Conservation (phyloP, 2,329 filamentous ascomycete genomes). For the Alternaria gansuensis region DNA sequence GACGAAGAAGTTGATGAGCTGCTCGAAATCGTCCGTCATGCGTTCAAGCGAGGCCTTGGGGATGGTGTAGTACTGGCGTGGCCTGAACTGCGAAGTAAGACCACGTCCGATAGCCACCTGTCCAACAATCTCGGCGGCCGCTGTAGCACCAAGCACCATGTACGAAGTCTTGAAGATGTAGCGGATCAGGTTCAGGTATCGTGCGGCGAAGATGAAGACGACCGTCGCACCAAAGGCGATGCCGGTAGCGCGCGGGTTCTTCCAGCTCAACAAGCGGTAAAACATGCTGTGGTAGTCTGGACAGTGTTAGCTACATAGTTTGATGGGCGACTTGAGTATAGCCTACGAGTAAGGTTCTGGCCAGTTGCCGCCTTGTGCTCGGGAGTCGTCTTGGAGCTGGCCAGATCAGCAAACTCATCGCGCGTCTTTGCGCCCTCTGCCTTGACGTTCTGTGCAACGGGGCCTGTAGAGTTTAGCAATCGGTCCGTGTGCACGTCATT, state of each 20-base stretch:
- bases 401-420: conserved; percentile 67
- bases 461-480: conserved; percentile 55
- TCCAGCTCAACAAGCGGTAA: conserved; percentile 72
- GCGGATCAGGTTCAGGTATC: conserved; percentile 69
- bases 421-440: conserved; percentile 65
- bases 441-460: conserved; percentile 66
- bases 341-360: conserved; percentile 69
- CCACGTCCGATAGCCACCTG: conserved; percentile 66
- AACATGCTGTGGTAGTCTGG: conserved; percentile 72
- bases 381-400: conserved; percentile 62
- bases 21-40: conserved; percentile 68
- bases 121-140: conserved; percentile 65
- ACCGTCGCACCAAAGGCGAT: conserved; percentile 66
- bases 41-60: conserved; percentile 70
- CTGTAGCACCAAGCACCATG: conserved; percentile 67
- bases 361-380: conserved; percentile 66
- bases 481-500: conserved; percentile 25
- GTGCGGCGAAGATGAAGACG: conserved; percentile 68
- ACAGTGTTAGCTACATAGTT: conserved; percentile 25
- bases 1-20: conserved; percentile 73
- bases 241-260: conserved; percentile 70
- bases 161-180: conserved; percentile 69
- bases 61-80: conserved; percentile 71
- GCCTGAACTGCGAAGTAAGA: conserved; percentile 68
- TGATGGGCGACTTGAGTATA: background rate